Conservation (phyloP, 331 rosid species). For the Arachis monticola region DNA sequence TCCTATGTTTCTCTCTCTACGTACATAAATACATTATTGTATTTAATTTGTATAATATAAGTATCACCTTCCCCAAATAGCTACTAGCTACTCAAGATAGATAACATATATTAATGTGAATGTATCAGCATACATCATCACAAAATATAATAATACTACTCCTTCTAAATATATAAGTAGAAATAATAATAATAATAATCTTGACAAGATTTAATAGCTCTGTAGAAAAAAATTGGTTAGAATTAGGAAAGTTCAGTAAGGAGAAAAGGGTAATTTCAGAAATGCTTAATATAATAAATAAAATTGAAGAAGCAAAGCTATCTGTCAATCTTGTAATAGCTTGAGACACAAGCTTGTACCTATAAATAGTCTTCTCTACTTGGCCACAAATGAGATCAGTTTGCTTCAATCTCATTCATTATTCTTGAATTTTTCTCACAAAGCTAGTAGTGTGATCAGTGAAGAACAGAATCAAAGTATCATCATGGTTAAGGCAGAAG, state of each 20-base stretch:
- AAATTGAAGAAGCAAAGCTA: no score
- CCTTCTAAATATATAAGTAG: no score
- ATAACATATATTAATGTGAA: neutral
- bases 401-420: constrained; percentile 42
- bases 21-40: neutral
- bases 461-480: no score
- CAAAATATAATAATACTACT: no score
- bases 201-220: no score
- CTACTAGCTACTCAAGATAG: neutral
- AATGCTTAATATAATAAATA: no score
- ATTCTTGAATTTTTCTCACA: constrained; percentile 39
- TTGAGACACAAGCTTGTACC: constrained; percentile 49
- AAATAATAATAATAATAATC: no score
- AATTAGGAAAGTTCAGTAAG: constrained; percentile 37
- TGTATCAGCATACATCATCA: neutral
- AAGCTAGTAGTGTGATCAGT: neutral
- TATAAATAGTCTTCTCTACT: constrained; percentile 55
- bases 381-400: constrained; percentile 37
- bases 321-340: neutral
- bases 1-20: constrained; percentile 44
- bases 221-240: no score
- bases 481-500: constrained; percentile 72
- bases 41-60: neutral
- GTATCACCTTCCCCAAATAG: constrained; percentile 6
- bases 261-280: constrained; percentile 38